These are phyloP conservation scores for Fusarium fracticaudum DNA, from an alignment of 2,329 filamentous ascomycete species.

Conservation along the genomic window DNA sequence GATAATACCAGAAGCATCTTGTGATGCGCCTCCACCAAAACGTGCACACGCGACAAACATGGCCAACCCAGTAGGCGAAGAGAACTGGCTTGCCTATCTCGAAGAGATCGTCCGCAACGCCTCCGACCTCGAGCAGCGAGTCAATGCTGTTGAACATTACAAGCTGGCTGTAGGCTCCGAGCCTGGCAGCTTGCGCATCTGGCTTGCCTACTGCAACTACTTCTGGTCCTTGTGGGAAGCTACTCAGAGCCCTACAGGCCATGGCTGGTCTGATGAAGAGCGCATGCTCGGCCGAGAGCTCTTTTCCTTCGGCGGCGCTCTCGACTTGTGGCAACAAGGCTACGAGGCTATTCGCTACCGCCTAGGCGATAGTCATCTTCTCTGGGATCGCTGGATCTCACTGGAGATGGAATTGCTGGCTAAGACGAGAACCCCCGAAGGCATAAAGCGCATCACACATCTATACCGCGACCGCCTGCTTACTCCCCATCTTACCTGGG, in stretches of 20 bases:
- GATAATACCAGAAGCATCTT: constrained; percentile 12
- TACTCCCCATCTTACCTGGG: constrained; percentile 79
- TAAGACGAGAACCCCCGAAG: constrained; percentile 62
- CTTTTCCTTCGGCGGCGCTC: constrained; percentile 73
- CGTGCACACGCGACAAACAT: constrained; percentile 47
- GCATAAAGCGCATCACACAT: constrained; percentile 71
- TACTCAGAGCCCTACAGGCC: constrained; percentile 64
- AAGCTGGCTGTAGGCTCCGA: constrained; percentile 76
- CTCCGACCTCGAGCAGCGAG: constrained; percentile 71
- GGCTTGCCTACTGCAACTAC: constrained; percentile 82
- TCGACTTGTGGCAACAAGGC: constrained; percentile 76
- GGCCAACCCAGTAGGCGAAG: constrained; percentile 74
- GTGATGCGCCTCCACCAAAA: constrained; percentile 39
- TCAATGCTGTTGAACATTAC: constrained; percentile 77
- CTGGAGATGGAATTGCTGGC: constrained; percentile 75
- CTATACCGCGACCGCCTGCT: constrained; percentile 76
- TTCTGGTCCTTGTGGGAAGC: constrained; percentile 76
- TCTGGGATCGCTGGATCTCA: constrained; percentile 83
- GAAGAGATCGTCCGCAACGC: constrained; percentile 74
- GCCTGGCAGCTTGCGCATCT: constrained; percentile 77
- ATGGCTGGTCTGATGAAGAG: constrained; percentile 72
- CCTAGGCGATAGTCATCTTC: constrained; percentile 77
- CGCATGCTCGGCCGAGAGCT: constrained; percentile 74
- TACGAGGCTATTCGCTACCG: constrained; percentile 78
- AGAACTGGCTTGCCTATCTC: constrained; percentile 80